Evolutionary conservation across 345 rosid species (phyloP).

Genomic region (Nasturtium officinale): DNA sequence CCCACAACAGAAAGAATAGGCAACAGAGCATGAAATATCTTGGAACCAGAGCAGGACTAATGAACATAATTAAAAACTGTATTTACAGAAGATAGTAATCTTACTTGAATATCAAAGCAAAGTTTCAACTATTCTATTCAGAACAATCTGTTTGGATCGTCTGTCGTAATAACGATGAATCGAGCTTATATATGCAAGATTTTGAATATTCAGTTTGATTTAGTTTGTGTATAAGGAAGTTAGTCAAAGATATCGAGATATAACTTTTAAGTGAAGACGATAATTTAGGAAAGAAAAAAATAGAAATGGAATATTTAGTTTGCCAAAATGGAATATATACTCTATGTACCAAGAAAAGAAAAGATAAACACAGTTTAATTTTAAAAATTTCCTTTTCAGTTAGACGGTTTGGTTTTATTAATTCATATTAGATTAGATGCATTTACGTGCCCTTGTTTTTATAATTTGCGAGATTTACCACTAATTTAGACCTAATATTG

Average conservation of each 20-base stretch:
- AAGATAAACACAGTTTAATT: constrained; percentile 17
- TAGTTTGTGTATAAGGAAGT: constrained; percentile 30
- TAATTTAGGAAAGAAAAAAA: constrained; percentile 23
- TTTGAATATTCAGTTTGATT: constrained; percentile 31
- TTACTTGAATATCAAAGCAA: constrained; percentile 33
- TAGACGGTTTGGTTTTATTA: neutral
- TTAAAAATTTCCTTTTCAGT: neutral
- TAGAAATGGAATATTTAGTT: constrained; percentile 33
- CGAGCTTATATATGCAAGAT: constrained; percentile 18
- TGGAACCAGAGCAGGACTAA: neutral
- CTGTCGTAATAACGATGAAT: constrained; percentile 20
- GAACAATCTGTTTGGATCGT: neutral
- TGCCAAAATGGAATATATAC: constrained; percentile 33
- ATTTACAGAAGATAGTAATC: constrained; percentile 15
- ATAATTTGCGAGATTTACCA: neutral
- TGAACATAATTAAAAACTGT: neutral
- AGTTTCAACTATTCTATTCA: constrained; percentile 9
- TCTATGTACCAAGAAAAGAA: neutral
- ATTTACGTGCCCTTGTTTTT: neutral
- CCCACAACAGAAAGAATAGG: neutral
- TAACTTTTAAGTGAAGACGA: constrained; percentile 27
- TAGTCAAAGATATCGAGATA: constrained; percentile 33
- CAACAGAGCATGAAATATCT: neutral
- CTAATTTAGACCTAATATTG: neutral
- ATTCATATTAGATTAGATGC: neutral